These are phyloP conservation scores for Heliamphora pulchella DNA, from an alignment of 179 eudicot species.

Conservation along the genomic window DNA sequence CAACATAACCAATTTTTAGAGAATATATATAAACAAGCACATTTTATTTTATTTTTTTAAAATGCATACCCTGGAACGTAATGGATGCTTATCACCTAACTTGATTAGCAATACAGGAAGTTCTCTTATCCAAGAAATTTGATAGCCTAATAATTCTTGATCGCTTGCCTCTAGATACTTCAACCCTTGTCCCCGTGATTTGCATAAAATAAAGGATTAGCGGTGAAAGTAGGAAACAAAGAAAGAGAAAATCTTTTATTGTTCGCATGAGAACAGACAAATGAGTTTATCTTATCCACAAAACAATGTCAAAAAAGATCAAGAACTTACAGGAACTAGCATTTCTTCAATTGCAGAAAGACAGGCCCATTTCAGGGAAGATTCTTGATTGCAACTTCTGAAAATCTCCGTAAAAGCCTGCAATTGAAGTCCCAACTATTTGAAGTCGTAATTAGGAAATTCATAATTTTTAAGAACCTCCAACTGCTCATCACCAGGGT, in stretches of 20 bases:
- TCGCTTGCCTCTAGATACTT: conserved; percentile 35
- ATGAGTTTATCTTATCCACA: conserved; percentile 5
- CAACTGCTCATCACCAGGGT: too few relatives aligned
- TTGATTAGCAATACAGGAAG: conserved; percentile 53
- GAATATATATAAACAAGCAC: background rate
- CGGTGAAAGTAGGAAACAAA: background rate
- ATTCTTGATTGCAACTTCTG: conserved; percentile 49
- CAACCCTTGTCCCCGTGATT: conserved; percentile 44
- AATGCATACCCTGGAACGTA: conserved; percentile 45
- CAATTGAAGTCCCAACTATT: conserved; percentile 15
- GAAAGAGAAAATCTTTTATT: background rate
- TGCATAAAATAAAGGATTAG: conserved; percentile 8
- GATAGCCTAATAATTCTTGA: conserved; percentile 43
- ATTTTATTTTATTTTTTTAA: too few relatives aligned
- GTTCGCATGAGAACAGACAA: background rate
- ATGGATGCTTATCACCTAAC: conserved; percentile 52
- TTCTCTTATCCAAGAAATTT: conserved; percentile 59
- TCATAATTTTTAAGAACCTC: background rate
- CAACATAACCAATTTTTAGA: conserved; percentile 13
- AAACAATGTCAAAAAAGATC: background rate
- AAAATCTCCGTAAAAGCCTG: conserved; percentile 82
- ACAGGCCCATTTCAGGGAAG: conserved; percentile 69
- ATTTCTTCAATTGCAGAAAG: conserved; percentile 70
- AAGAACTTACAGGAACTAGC: conserved; percentile 61
- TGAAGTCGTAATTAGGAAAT: background rate